Evolutionary conservation across 331 rosid genomes (phyloP).

Genomic region (Saraca asoca): DNA sequence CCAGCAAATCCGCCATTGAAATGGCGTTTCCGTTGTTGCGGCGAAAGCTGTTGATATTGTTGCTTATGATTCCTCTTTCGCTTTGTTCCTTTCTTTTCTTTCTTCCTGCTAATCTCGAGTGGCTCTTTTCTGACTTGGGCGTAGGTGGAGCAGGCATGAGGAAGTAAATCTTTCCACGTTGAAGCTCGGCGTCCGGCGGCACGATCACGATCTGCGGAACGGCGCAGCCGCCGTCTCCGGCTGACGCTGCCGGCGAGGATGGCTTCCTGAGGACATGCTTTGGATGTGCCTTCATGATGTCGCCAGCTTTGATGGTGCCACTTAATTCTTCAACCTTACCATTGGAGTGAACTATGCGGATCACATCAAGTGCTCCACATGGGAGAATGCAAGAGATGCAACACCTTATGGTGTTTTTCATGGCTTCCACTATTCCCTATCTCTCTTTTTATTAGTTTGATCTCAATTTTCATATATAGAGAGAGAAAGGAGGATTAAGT

Average conservation of each 20-base stretch:
- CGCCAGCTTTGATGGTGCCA: conserved; percentile 70
- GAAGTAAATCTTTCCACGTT: conserved; percentile 96
- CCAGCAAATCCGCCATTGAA: conserved; percentile 46
- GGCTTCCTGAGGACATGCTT: conserved; percentile 87
- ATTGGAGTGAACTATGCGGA: conserved; percentile 84
- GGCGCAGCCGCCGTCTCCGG: conserved; percentile 47
- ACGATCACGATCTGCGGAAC: conserved; percentile 77
- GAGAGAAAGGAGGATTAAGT: conserved; percentile 13
- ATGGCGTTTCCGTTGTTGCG: conserved; percentile 26
- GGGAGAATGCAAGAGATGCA: conserved; percentile 98
- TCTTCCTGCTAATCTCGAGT: conserved; percentile 30
- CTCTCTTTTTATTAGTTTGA: conserved; percentile 7
- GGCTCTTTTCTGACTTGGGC: conserved; percentile 30
- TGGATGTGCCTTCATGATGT: conserved; percentile 84
- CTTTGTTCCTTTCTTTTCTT: conserved; percentile 49
- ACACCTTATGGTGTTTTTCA: conserved; percentile 82
- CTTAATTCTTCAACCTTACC: conserved; percentile 86
- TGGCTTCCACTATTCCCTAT: conserved; percentile 33
- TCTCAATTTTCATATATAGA: conserved; percentile 41
- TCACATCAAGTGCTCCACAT: conserved; percentile 86
- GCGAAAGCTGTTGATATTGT: background rate
- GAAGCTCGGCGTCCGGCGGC: conserved; percentile 89
- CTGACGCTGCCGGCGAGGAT: conserved; percentile 61
- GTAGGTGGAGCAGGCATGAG: conserved; percentile 71
- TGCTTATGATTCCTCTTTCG: background rate